Evolutionary conservation across 345 rosid genomes (phyloP).

Genomic region (Anacardium occidentale): DNA sequence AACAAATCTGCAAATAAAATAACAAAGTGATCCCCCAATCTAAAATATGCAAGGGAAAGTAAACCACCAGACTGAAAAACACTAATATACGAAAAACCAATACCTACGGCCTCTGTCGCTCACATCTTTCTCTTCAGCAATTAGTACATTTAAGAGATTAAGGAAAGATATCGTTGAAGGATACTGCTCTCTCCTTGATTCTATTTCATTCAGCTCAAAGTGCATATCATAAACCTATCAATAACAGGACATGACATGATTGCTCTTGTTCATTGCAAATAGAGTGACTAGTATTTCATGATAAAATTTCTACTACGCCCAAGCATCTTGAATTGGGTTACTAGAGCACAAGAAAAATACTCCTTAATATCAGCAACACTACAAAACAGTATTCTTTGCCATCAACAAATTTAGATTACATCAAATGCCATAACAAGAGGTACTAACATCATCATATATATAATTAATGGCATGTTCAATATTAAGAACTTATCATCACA

Average conservation of each 20-base stretch:
- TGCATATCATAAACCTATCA: conserved; percentile 92
- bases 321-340: background rate
- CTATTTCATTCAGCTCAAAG: conserved; percentile 95
- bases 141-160: conserved; percentile 77
- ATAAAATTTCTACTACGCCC: background rate
- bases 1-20: conserved; percentile 59
- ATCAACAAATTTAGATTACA: background rate
- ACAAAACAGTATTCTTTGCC: background rate
- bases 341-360: background rate
- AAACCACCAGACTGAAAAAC: conserved; percentile 18
- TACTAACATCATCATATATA: background rate
- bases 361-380: background rate
- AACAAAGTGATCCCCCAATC: conserved; percentile 14
- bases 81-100: conserved; percentile 13
- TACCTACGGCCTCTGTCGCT: conserved; percentile 93
- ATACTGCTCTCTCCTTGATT: conserved; percentile 87
- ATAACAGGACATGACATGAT: conserved; percentile 15
- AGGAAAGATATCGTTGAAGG: conserved; percentile 93
- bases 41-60: conserved; percentile 19
- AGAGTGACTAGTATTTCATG: background rate
- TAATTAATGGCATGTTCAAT: background rate
- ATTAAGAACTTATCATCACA: background rate
- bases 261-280: background rate
- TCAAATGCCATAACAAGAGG: background rate
- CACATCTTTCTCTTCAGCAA: conserved; percentile 81